Base-by-base conservation (phyloP, 306 rosid genomes). In the Echinosophora koreensis region DNA sequence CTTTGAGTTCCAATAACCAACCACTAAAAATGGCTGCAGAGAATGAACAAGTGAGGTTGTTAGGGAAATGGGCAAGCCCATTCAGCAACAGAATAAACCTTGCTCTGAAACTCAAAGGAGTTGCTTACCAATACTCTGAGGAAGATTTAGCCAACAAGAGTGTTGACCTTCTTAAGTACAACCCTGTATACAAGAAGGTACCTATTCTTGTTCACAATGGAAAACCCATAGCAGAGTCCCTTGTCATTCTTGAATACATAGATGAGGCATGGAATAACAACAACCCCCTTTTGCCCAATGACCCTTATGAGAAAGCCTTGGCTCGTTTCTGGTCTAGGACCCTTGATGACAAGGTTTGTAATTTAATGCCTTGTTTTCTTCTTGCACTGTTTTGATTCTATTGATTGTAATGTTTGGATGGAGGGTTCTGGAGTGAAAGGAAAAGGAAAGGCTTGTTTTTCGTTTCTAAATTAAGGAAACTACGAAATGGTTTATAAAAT, bases 111-210 rank as follows among this genome's bases (percentile, higher is more conserved):
- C 73, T 86, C 17, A 86, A 86, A 46, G 89, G 80, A 3, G 68
- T 86, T 8, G 28, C 73, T 1, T 83, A 77, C 60, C 15, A 77
- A 8, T 86, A 83, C 46, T 54, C 79, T 0, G 84, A 80, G 8
- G 84, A 86, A 73, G 66, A 81, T 8, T 34, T 80, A 3, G 15
- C 71, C 2, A 69, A 73, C 58, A 86, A 86, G 46, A 86, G 87
- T 39, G 59, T 12, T 3, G 75, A 63, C 2, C 82, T 86, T 15
- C 83, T 86, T 54, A 56, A 57, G 2, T 83, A 68, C 71, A 86
- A 86, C 51, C 89, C 87, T 0, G 77, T 83, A 37, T 41, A 86
- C 66, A 83, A 86, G 71, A 80, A 77, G 73, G 89, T 86, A 2
- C 87, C 87, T 0, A 62, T 83, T 17, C 83, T 80, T 14, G 58